Percentiles rank a stretch among this genome's conserved stretches.
Conservation (phyloP, 2,329 filamentous ascomycete genomes). For the Colletotrichum spaethianum region DNA sequence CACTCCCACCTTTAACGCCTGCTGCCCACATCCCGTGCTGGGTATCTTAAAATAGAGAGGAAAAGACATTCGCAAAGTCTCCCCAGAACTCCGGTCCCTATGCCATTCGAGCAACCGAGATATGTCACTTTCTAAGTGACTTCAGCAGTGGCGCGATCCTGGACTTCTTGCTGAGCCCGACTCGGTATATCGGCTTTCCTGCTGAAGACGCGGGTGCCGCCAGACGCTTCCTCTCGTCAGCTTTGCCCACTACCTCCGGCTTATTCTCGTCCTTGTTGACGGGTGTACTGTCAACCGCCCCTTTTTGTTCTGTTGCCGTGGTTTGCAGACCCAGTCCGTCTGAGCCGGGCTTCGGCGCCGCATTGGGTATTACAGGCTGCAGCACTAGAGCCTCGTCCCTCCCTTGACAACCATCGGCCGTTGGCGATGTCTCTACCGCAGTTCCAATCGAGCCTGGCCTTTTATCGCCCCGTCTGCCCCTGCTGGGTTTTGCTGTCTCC, state of each 20-base stretch:
- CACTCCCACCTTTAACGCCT: conserved; percentile 4
- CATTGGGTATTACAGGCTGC: conserved; percentile 29
- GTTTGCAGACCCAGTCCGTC: conserved; percentile 16
- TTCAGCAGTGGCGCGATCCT: conserved; percentile 68
- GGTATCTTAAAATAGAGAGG: conserved; percentile 20
- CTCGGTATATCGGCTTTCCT: conserved; percentile 61
- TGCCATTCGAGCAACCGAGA: background rate
- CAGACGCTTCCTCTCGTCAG: conserved; percentile 37
- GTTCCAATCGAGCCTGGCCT: background rate
- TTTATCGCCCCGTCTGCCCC: conserved; percentile 1
- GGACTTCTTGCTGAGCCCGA: conserved; percentile 65
- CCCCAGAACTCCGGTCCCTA: background rate
- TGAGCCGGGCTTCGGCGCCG: conserved; percentile 7
- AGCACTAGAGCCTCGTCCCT: conserved; percentile 12
- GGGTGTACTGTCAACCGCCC: background rate
- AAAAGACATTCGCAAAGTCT: background rate
- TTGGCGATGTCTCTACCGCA: background rate
- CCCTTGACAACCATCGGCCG: background rate
- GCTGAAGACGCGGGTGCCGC: conserved; percentile 38
- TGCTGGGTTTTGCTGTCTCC: background rate
- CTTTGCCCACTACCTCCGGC: conserved; percentile 32
- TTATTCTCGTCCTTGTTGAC: conserved; percentile 27
- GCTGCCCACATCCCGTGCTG: conserved; percentile 6
- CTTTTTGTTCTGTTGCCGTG: conserved; percentile 14
- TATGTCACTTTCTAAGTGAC: conserved; percentile 57